Conservation (phyloP, 768 basidiomycete species). For the Collybia sp. region DNA sequence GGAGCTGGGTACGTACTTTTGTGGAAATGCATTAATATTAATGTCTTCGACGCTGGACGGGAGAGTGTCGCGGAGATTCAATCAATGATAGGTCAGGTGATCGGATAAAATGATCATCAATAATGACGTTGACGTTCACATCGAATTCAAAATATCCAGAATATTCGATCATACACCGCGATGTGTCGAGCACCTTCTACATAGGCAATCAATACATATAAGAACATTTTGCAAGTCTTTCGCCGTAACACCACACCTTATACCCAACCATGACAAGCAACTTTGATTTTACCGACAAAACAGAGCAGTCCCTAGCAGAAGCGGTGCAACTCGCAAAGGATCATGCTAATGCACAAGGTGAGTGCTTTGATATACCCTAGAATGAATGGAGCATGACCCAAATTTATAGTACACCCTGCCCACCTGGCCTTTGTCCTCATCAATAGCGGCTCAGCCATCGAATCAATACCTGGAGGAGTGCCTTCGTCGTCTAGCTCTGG, state of each 20-base stretch:
- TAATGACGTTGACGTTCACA: too few species aligned
- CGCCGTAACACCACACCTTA: too few species aligned
- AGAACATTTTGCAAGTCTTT: too few species aligned
- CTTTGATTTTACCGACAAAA: conserved; percentile 85
- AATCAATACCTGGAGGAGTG: conserved; percentile 27
- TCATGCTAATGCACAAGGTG: conserved; percentile 78
- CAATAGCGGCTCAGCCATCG: conserved; percentile 49
- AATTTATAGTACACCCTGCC: conserved; percentile 62
- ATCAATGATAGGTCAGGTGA: neutral
- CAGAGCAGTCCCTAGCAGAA: conserved; percentile 61
- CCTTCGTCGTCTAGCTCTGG: conserved; percentile 17
- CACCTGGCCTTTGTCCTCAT: conserved; percentile 82
- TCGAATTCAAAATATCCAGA: too few species aligned
- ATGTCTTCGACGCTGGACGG: neutral
- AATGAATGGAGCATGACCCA: too few species aligned
- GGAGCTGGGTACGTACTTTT: too few species aligned
- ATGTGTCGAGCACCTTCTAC: too few species aligned
- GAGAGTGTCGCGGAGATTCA: neutral
- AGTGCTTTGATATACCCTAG: conserved; percentile 10
- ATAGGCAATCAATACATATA: too few species aligned
- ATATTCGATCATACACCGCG: too few species aligned
- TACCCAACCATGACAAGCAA: conserved; percentile 39
- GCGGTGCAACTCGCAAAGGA: conserved; percentile 83
- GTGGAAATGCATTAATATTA: too few species aligned
- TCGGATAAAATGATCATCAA: too few species aligned